Base-by-base conservation (phyloP, 2,329 filamentous ascomycete genomes). In the Aspergillus cejpii region DNA sequence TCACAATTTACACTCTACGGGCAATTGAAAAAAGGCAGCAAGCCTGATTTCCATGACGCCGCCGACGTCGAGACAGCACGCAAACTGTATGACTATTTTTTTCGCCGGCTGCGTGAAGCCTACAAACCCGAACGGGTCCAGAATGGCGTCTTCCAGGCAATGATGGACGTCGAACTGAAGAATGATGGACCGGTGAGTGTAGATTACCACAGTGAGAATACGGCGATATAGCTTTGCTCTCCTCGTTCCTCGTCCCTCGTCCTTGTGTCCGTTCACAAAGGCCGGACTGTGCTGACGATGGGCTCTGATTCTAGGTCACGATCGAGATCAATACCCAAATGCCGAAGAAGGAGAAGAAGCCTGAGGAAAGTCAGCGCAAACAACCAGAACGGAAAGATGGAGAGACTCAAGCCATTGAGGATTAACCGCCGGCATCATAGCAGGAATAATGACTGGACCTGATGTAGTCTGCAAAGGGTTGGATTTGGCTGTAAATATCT, bases 1-100 rank as follows among this genome's bases (percentile, higher is more conserved):
- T 97, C 92, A 11, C 92, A 98, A 69, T 98, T 98, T 63, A 98
- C 92, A 2, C 78, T 98, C 7, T 77, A 94, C 39, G 94, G 89
- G 37, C 85, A 84, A 37, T 90, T 90, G n/a, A 94, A 90, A 63
- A 97, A 97, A 68, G 91, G 91, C 51, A 90, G 82, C 62, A 97
- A 94, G 66, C 94, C 92, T 26, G 86, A 94, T 64, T 98, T 98
- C 59, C 91, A 95, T 64, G 86, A 85, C 10, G 90, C 92, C 5
- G 83, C 91, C 49, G 80, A 80, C 38, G 83, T 84, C 3, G 80
- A 86, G 8, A 81, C 90, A 45, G 92, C 91, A 19, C 86, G 81
- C 57, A 77, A 77, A 49, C 74, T 97, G 5, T 98, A 97, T 63
- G 80, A 90, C 44, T 76, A 84, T 61, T 97, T 98, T 70, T 80